A percentile compares a stretch with the other conserved stretches of the same genome.
phyloP scores from a whole-genome alignment of 768 basidiomycete genomes.

The Candolleomyces eurysporus region DNA sequence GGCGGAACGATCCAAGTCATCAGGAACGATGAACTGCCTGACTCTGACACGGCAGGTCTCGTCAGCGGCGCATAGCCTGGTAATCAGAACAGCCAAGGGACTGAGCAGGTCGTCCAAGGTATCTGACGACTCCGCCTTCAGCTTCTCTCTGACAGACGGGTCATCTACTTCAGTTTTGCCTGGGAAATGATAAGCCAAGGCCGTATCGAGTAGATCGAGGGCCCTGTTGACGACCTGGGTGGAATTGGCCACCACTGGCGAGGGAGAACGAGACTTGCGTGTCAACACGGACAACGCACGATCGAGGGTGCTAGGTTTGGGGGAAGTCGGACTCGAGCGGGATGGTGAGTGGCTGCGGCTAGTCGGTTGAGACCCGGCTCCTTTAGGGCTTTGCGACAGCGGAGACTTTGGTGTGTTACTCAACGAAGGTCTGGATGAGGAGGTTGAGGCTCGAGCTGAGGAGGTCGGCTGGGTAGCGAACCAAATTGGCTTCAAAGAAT shows the following conservation, averaged over 20 bases:
- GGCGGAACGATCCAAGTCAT: constrained; percentile 73
- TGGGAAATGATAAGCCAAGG: constrained; percentile 63
- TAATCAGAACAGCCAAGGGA: constrained; percentile 75
- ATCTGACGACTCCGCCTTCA: constrained; percentile 44
- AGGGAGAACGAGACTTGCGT: constrained; percentile 51
- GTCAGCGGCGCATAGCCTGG: constrained; percentile 66
- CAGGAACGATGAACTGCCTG: constrained; percentile 70
- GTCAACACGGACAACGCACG: constrained; percentile 56
- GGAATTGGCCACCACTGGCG: constrained; percentile 30
- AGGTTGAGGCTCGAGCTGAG: constrained; percentile 15
- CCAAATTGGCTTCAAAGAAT: constrained; percentile 60
- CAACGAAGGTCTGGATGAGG: constrained; percentile 27
- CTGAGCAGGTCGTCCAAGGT: constrained; percentile 75
- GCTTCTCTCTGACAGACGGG: constrained; percentile 49
- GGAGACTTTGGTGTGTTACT: constrained; percentile 37
- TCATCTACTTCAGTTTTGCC: constrained; percentile 65
- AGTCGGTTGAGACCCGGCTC: constrained; percentile 26
- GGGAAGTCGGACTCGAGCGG: constrained; percentile 26
- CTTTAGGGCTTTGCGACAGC: constrained; percentile 28
- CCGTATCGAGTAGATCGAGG: constrained; percentile 64
- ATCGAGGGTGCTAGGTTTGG: constrained; percentile 50
- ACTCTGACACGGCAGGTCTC: constrained; percentile 53
- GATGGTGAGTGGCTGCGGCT: constrained; percentile 42
- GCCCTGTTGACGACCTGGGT: constrained; percentile 61
- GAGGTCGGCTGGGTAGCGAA: constrained; percentile 39